Percentiles rank a stretch among this genome's conserved stretches.
These are phyloP conservation scores for Globisporangium uncinulatum DNA, from an alignment of 352 stramenopile species.

Conservation along the genomic window DNA sequence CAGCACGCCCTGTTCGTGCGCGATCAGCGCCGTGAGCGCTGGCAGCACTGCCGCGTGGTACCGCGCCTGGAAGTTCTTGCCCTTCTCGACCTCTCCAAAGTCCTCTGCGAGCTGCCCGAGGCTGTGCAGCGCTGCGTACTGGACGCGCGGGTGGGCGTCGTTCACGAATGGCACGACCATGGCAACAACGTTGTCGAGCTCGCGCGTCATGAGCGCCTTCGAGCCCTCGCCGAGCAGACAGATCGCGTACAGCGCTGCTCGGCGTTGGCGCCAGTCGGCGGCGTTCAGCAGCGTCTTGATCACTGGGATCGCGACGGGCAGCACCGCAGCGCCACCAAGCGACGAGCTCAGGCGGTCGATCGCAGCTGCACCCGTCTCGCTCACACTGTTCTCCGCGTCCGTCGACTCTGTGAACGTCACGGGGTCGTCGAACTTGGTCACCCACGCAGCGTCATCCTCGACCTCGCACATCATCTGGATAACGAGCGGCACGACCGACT, in stretches of 20 bases:
- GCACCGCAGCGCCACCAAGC: slow-evolving; percentile 64
- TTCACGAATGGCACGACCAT: slow-evolving; percentile 65
- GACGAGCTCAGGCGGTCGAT: slow-evolving; percentile 74
- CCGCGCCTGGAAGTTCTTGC: slow-evolving; percentile 86
- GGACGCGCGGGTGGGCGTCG: slow-evolving; percentile 70
- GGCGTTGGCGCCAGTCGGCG: slow-evolving; percentile 66
- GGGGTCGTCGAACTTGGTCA: slow-evolving; percentile 73
- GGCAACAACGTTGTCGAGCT: slow-evolving; percentile 68
- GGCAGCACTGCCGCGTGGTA: slow-evolving; percentile 66
- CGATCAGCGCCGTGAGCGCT: slow-evolving; percentile 56
- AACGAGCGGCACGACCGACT: slow-evolving; percentile 63
- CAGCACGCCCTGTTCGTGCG: slow-evolving; percentile 55
- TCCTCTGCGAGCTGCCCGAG: slow-evolving; percentile 79
- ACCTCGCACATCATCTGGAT: slow-evolving; percentile 80
- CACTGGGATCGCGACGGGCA: slow-evolving; percentile 73
- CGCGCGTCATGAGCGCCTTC: slow-evolving; percentile 73
- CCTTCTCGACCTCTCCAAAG: slow-evolving; percentile 78
- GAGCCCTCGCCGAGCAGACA: slow-evolving; percentile 73
- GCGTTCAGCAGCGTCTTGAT: slow-evolving; percentile 59
- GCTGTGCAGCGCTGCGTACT: slow-evolving; percentile 81
- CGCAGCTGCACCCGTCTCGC: slow-evolving; percentile 61
- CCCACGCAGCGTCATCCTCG: slow-evolving; percentile 67
- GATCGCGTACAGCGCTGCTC: slow-evolving; percentile 70
- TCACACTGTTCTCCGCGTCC: slow-evolving; percentile 60
- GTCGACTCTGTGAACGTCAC: slow-evolving; percentile 65